phyloP scores from a whole-genome alignment of 1,139 yeast genomes.

The Blastobotrys capitulatus region DNA sequence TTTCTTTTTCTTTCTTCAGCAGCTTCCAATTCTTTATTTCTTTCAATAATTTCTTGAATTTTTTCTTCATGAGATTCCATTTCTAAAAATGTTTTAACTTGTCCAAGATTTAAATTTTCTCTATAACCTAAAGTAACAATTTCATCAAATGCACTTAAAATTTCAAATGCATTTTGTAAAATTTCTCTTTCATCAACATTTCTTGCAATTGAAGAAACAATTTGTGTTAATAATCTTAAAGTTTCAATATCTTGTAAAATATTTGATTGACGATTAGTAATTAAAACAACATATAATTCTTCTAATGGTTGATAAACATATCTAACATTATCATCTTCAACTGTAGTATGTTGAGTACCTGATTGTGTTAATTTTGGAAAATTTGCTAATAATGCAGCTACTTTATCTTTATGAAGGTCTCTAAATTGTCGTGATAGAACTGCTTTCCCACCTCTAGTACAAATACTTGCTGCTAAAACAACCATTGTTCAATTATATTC shows the following conservation, averaged over 20 bases:
- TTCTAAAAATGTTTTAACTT: conserved; percentile 84
- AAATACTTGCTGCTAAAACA: conserved; percentile 89
- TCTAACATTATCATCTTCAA: conserved; percentile 88
- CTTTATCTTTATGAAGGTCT: conserved; percentile 79
- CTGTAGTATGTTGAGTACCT: conserved; percentile 85
- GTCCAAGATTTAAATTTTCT: conserved; percentile 77
- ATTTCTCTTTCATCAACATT: conserved; percentile 77
- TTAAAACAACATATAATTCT: conserved; percentile 83
- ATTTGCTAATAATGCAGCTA: conserved; percentile 77
- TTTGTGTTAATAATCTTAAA: conserved; percentile 75
- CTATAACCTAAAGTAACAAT: conserved; percentile 84
- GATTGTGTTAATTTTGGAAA: conserved; percentile 75
- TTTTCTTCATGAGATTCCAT: conserved; percentile 99
- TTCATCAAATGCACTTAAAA: conserved; percentile 90
- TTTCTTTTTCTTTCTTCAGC: conserved; percentile 94
- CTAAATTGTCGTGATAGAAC: conserved; percentile 88
- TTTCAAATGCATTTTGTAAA: conserved; percentile 78
- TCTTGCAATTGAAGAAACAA: conserved; percentile 71
- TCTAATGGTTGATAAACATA: conserved; percentile 96
- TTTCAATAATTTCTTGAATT: conserved; percentile 95
- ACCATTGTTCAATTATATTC: conserved; percentile 36
- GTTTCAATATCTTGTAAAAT: conserved; percentile 94
- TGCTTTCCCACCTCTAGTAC: conserved; percentile 94
- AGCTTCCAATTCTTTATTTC: conserved; percentile 95
- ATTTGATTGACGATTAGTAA: conserved; percentile 88